phyloP scores from a whole-genome alignment of 2,329 filamentous ascomycete species.

The Cladosporium sp. region DNA sequence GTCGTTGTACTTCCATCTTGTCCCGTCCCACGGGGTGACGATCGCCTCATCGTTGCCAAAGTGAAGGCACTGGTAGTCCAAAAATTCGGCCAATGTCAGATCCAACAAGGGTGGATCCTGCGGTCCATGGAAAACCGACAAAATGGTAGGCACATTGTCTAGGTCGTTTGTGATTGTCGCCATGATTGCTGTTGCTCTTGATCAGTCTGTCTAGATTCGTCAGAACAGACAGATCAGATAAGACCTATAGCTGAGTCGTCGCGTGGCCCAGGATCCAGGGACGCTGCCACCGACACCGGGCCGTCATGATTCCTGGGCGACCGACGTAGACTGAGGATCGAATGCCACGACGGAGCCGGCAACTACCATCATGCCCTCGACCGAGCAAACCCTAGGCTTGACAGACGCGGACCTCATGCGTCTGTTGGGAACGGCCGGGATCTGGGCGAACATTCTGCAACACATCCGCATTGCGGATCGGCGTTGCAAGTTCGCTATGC shows the following conservation, averaged over 20 bases:
- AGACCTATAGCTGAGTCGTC: background rate
- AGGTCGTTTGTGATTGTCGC: slow-evolving; percentile 14
- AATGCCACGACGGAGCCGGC: background rate
- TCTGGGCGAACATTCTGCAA: background rate
- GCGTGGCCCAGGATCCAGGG: background rate
- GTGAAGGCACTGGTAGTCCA: slow-evolving; percentile 65
- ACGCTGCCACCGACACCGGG: slow-evolving; percentile 6
- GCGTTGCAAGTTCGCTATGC: background rate
- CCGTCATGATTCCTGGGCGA: background rate
- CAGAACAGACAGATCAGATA: slow-evolving; percentile 10
- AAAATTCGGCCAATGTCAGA: slow-evolving; percentile 66
- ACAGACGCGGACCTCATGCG: background rate
- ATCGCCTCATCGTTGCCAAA: slow-evolving; percentile 65
- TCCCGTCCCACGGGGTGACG: slow-evolving; percentile 71
- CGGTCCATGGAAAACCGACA: slow-evolving; percentile 63
- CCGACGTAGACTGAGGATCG: background rate
- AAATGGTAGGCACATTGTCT: slow-evolving; percentile 13
- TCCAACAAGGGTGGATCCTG: slow-evolving; percentile 66
- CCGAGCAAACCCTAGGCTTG: background rate
- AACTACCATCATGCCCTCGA: background rate
- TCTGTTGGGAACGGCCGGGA: slow-evolving; percentile 6
- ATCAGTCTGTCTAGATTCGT: background rate
- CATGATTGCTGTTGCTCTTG: slow-evolving; percentile 13
- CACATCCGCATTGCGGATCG: background rate
- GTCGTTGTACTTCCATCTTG: slow-evolving; percentile 61